These are phyloP conservation scores for Canariomyces notabilis DNA, from an alignment of 2,329 filamentous ascomycete genomes.

Conservation along the genomic window DNA sequence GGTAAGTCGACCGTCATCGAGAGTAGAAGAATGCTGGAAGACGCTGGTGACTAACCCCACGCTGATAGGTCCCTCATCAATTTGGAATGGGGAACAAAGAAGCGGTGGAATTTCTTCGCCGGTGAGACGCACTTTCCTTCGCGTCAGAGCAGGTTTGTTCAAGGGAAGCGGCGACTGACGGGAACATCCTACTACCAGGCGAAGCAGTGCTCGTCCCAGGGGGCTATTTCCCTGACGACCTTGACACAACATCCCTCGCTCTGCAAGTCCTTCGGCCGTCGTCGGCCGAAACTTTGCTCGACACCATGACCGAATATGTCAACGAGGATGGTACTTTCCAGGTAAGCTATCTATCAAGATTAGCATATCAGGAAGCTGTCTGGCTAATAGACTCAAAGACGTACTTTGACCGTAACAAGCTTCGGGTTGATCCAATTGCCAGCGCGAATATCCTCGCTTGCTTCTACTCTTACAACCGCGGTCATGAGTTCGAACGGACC, in stretches of 20 bases:
- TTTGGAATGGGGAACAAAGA: neutral
- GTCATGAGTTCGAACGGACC: constrained; percentile 21
- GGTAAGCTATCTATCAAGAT: constrained; percentile 17
- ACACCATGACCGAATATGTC: constrained; percentile 13
- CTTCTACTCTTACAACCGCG: constrained; percentile 30
- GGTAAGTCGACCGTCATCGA: neutral
- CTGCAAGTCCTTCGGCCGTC: constrained; percentile 24
- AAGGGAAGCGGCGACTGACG: neutral
- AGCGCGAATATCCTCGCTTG: constrained; percentile 30
- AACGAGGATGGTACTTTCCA: constrained; percentile 24
- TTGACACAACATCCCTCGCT: constrained; percentile 32
- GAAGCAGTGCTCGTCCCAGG: constrained; percentile 28
- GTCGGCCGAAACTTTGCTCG: constrained; percentile 9
- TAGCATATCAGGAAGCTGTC: neutral
- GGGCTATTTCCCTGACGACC: constrained; percentile 29
- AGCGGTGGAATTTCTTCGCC: constrained; percentile 3
- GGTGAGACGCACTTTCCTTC: neutral
- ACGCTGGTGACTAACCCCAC: neutral
- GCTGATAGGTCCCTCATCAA: neutral
- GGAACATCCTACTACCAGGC: constrained; percentile 16
- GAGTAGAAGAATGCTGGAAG: neutral
- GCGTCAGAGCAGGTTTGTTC: no score
- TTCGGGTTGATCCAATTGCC: constrained; percentile 28
- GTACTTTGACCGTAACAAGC: constrained; percentile 28
- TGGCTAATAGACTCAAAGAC: constrained; percentile 18